Conservation (phyloP, 164 flowering plant species). For the Tetracentron sinense region DNA sequence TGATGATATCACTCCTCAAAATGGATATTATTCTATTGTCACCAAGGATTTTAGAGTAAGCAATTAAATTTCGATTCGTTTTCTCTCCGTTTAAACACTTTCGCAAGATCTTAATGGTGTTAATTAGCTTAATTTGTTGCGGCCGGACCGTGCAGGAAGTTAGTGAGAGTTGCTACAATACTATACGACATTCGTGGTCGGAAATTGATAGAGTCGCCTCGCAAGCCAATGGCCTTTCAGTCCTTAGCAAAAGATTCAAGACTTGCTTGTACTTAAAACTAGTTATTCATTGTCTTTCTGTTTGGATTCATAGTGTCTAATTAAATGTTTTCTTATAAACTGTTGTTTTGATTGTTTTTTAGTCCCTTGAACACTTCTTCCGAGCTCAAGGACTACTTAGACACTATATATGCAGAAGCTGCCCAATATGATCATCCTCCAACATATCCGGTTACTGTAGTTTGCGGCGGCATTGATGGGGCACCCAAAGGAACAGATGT, state of each 20-base stretch:
- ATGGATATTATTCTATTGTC: constrained; percentile 39
- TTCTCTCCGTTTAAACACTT: too few relatives aligned
- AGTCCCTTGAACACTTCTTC: constrained; percentile 3
- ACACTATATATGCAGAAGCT: background rate
- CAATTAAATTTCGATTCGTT: too few relatives aligned
- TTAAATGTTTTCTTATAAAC: background rate
- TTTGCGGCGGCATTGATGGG: constrained; percentile 24
- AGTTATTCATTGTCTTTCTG: background rate
- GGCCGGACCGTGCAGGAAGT: constrained; percentile 28
- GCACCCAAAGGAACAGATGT: constrained; percentile 9
- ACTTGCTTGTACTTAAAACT: constrained; percentile 46
- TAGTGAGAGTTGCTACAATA: constrained; percentile 45
- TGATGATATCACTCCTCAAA: constrained; percentile 46
- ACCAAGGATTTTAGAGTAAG: constrained; percentile 43
- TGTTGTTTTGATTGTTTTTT: background rate
- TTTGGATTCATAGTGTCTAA: background rate
- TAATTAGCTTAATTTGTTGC: background rate
- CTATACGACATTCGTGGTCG: constrained; percentile 47
- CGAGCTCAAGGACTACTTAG: constrained; percentile 22
- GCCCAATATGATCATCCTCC: constrained; percentile 30
- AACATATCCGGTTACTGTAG: constrained; percentile 1
- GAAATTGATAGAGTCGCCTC: constrained; percentile 45
- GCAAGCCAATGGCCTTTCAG: constrained; percentile 37
- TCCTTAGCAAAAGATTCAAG: constrained; percentile 39
- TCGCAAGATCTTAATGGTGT: background rate